Evolutionary conservation across 768 basidiomycete genomes (phyloP).

Genomic region (Neoboletus subvelutipes): DNA sequence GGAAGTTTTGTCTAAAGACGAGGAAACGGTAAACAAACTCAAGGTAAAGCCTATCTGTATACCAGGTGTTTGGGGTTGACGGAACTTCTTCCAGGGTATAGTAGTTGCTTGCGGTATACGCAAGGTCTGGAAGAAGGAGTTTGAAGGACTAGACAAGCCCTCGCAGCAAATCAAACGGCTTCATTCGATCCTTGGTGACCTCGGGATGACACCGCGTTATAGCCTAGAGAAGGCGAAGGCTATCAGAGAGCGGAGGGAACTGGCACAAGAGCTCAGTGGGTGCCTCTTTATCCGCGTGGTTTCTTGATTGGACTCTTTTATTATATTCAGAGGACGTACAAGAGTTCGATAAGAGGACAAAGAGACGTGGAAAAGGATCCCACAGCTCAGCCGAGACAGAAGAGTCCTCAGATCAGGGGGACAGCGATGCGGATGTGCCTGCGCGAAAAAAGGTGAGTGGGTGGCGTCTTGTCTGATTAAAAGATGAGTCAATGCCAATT

Average conservation of each 20-base stretch:
- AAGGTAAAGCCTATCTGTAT: constrained; percentile 50
- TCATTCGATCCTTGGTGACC: constrained; percentile 59
- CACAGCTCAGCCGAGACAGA: constrained; percentile 16
- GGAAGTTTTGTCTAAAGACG: constrained; percentile 51
- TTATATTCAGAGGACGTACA: constrained; percentile 65
- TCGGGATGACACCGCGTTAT: constrained; percentile 79
- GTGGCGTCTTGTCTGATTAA: background rate
- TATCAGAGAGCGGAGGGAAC: constrained; percentile 71
- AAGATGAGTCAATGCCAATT: background rate
- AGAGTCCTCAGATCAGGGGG: constrained; percentile 34
- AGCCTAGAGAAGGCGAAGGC: constrained; percentile 79
- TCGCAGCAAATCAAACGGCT: constrained; percentile 65
- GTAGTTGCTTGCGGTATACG: constrained; percentile 76
- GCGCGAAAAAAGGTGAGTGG: constrained; percentile 44
- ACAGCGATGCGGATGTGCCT: constrained; percentile 33
- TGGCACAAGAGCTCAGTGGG: constrained; percentile 76
- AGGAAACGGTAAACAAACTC: constrained; percentile 70
- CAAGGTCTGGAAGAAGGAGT: constrained; percentile 75
- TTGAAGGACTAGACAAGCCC: constrained; percentile 55
- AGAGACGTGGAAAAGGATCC: constrained; percentile 27
- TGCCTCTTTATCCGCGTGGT: constrained; percentile 2
- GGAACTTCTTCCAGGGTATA: constrained; percentile 45
- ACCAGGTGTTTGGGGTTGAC: background rate
- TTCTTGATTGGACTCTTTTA: background rate
- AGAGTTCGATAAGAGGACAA: constrained; percentile 56